A percentile compares a stretch with the other conserved stretches of the same genome.
Conservation (phyloP, 352 stramenopile species). For the Phytopythium oedochilum region DNA sequence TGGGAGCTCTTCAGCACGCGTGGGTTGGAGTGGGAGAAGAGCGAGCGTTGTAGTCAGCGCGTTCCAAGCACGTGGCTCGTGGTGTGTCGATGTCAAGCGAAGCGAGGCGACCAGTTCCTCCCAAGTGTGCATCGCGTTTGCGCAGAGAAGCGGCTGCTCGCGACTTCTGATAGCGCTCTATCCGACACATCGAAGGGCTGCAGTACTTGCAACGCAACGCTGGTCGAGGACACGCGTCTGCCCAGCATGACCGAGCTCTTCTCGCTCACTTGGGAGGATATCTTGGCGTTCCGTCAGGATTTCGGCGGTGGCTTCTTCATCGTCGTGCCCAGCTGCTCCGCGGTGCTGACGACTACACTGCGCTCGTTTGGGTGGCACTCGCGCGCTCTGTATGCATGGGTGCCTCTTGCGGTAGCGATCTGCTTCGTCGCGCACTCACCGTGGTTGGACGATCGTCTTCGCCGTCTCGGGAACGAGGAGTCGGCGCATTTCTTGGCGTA, state of each 20-base stretch:
- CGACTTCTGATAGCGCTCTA: too few species aligned
- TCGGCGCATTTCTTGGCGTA: conserved; percentile 30
- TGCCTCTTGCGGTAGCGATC: conserved; percentile 24
- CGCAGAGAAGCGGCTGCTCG: conserved; percentile 9
- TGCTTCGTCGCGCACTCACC: conserved; percentile 43
- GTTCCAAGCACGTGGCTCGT: conserved; percentile 38
- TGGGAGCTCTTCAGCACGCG: conserved; percentile 23
- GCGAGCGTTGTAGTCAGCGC: conserved; percentile 18
- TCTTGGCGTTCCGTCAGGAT: conserved; percentile 17
- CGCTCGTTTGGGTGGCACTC: conserved; percentile 29
- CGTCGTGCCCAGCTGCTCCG: conserved; percentile 30
- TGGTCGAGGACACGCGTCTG: conserved; percentile 11
- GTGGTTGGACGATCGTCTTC: conserved; percentile 29
- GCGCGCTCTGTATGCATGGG: conserved; percentile 29
- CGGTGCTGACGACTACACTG: conserved; percentile 23
- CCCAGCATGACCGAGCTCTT: conserved; percentile 4
- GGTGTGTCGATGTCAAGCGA: conserved; percentile 26
- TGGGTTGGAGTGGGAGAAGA: conserved; percentile 21
- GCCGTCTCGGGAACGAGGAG: conserved; percentile 24
- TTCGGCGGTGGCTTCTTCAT: conserved; percentile 41
- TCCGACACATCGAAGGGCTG: background rate
- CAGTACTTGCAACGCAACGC: conserved; percentile 7
- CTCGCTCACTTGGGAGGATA: conserved; percentile 18
- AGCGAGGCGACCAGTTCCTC: background rate
- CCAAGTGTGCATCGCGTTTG: conserved; percentile 26